A percentile compares a stretch with the other conserved stretches of the same genome.
These are phyloP conservation scores for Thielaviopsis musarum DNA, from an alignment of 2,329 filamentous ascomycete genomes.

Conservation along the genomic window DNA sequence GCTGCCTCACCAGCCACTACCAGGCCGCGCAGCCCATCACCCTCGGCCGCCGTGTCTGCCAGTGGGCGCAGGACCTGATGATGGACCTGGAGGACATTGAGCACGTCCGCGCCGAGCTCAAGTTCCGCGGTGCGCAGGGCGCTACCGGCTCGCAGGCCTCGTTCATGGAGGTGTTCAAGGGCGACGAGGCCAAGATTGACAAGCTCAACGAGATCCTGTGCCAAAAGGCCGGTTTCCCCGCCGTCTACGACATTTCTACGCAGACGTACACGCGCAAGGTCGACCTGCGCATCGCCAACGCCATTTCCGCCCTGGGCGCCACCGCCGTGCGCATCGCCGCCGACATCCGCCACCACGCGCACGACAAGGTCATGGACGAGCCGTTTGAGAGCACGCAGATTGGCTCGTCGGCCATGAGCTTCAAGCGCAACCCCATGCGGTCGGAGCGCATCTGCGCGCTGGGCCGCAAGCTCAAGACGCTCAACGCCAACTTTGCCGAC, in stretches of 20 bases:
- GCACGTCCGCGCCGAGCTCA: slow-evolving; percentile 47
- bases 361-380: slow-evolving; percentile 56
- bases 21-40: slow-evolving; percentile 37
- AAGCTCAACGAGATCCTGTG: slow-evolving; percentile 38
- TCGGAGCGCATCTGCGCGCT: slow-evolving; percentile 30
- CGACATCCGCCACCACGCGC: slow-evolving; percentile 58
- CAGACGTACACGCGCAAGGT: slow-evolving; percentile 59
- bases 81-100: slow-evolving; percentile 57
- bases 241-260: slow-evolving; percentile 39
- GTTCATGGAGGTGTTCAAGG: slow-evolving; percentile 27
- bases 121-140: slow-evolving; percentile 51
- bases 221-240: slow-evolving; percentile 35
- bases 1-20: slow-evolving; percentile 44
- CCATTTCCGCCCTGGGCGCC: slow-evolving; percentile 62
- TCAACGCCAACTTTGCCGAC: slow-evolving; percentile 20
- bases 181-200: slow-evolving; percentile 32
- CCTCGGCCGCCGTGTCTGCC: slow-evolving; percentile 49
- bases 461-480: slow-evolving; percentile 28
- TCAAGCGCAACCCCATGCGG: slow-evolving; percentile 33
- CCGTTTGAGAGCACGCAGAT: slow-evolving; percentile 70
- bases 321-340: slow-evolving; percentile 53
- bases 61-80: slow-evolving; percentile 48
- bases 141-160: slow-evolving; percentile 57
- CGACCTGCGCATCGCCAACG: slow-evolving; percentile 60
- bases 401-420: slow-evolving; percentile 42